Percentiles rank a stretch among this genome's conserved stretches.
phyloP scores from a whole-genome alignment of 2,329 filamentous ascomycete species.

The Neonectria coccinea region DNA sequence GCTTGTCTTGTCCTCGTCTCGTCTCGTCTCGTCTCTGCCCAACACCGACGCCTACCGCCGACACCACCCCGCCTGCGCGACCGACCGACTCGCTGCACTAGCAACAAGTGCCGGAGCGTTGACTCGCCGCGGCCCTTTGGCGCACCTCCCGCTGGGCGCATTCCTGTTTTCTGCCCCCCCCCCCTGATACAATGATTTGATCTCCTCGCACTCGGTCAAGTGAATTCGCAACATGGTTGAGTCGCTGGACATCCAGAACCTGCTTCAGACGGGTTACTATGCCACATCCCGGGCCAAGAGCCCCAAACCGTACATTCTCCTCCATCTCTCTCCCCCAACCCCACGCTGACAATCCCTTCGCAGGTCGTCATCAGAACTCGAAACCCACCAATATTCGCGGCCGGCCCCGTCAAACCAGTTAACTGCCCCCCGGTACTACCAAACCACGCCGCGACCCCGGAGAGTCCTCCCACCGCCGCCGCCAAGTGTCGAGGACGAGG shows the following conservation, averaged over 20 bases:
- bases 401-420: conserved; percentile 36
- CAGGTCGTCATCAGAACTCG: conserved; percentile 37
- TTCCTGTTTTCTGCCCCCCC: conserved; percentile 22
- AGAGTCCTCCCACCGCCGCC: conserved; percentile 65
- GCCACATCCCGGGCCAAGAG: conserved; percentile 58
- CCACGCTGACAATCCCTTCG: conserved; percentile 30
- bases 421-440: conserved; percentile 32
- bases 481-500: conserved; percentile 78
- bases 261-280: conserved; percentile 64
- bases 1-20: conserved; percentile 5
- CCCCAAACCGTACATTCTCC: conserved; percentile 44
- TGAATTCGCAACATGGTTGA: conserved; percentile 56
- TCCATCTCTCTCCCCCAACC: conserved; percentile 1
- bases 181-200: conserved; percentile 41
- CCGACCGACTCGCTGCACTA: conserved; percentile 21
- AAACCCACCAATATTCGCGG: conserved; percentile 32
- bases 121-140: conserved; percentile 4
- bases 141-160: conserved; percentile 21
- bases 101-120: conserved; percentile 18
- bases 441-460: conserved; percentile 33
- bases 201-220: conserved; percentile 27
- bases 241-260: conserved; percentile 57
- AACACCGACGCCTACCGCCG: background rate
- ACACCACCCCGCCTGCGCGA: conserved; percentile 31
- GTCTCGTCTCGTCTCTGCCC: background rate